Evolutionary conservation across 495 filamentous ascomycete species (phyloP), one percentile per base, ranked within the genome.

Genomic region (Podospora tetraspora): DNA sequence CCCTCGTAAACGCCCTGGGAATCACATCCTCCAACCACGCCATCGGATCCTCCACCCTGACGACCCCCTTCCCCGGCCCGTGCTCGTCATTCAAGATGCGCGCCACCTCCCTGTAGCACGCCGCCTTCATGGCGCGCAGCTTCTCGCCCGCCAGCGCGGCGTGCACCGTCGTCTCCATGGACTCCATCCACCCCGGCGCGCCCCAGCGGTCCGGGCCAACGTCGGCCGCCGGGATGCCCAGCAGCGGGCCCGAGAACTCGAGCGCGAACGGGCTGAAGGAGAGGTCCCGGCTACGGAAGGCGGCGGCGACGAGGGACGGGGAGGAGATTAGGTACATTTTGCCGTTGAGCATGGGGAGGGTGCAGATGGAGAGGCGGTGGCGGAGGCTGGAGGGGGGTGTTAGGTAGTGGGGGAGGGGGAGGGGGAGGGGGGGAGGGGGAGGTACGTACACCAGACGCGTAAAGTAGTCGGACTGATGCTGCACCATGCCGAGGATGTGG

Each of bases 391-490:
- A 3, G 37, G 59, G 23, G 3, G 12, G 62, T 32, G 58, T 43
- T 77, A 76, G 6, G 83, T 70, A 1, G 79, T 83, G 72, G 77
- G 80, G 57, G 77, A 74, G 9, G 78, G 76, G 11, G 76, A 70
- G 5, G 66, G 57, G 77, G 74, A 9, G 78, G 76, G 11, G 76
- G 71, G 5, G 66, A 57, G 13, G 66, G 24, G 19, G 27, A 75
- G 6, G 84, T 29, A 29, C 68, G 59, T n/a, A 70, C 69, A 63
- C 67, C 3, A 75, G 29, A 9, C 67, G 59, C 19, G 29, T 62
- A 37, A 62, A 72, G 52, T 74, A 72, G 24, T 22, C 24, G 6
- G 29, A 32, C 10, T 64, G 62, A 6, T 67, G 56, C 25, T 59
- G 30, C 8, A 70, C 3, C 1, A 75, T 58, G 0, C 64, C 64